Conservation (phyloP, 1,284 basidiomycete species). For the Amylostereum chailletii region DNA sequence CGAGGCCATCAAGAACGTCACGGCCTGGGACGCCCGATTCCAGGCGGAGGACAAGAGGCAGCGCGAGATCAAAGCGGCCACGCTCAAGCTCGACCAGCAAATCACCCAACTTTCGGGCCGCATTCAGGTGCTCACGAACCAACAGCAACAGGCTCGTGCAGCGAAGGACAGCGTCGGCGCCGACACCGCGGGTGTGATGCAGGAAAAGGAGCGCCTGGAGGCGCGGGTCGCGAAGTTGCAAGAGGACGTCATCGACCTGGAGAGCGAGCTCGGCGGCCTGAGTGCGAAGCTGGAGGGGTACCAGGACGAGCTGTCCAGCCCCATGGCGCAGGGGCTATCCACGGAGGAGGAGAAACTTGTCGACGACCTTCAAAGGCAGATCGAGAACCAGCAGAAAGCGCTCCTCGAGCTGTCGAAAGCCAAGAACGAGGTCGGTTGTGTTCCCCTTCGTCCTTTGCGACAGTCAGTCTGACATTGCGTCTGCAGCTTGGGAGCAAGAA, state of each 20-base stretch:
- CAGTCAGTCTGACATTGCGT: conserved; percentile 1
- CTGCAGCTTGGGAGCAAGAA: conserved; percentile 69
- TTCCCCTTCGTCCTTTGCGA: conserved; percentile 1
- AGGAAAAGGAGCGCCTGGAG: conserved; percentile 66
- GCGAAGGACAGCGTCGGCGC: conserved; percentile 60
- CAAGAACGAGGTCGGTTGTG: conserved; percentile 61
- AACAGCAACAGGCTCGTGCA: conserved; percentile 66
- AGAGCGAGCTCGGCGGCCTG: conserved; percentile 58
- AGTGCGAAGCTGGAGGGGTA: conserved; percentile 57
- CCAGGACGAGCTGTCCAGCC: conserved; percentile 66
- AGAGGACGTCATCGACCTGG: conserved; percentile 59
- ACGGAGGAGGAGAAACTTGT: conserved; percentile 67
- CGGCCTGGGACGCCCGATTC: conserved; percentile 69
- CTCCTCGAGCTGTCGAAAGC: conserved; percentile 62
- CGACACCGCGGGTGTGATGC: conserved; percentile 52
- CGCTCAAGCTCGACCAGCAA: conserved; percentile 77
- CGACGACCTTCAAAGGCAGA: conserved; percentile 64
- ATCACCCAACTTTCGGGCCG: conserved; percentile 73
- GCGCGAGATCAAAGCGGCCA: conserved; percentile 66
- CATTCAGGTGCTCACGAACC: conserved; percentile 64
- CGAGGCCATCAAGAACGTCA: conserved; percentile 77
- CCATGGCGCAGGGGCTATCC: conserved; percentile 70
- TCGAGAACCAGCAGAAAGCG: conserved; percentile 66
- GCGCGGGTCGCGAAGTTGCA: conserved; percentile 63
- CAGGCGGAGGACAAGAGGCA: conserved; percentile 60